Evolutionary conservation across 495 filamentous ascomycete genomes (phyloP).

Genomic region (Penicillium mononematosum): DNA sequence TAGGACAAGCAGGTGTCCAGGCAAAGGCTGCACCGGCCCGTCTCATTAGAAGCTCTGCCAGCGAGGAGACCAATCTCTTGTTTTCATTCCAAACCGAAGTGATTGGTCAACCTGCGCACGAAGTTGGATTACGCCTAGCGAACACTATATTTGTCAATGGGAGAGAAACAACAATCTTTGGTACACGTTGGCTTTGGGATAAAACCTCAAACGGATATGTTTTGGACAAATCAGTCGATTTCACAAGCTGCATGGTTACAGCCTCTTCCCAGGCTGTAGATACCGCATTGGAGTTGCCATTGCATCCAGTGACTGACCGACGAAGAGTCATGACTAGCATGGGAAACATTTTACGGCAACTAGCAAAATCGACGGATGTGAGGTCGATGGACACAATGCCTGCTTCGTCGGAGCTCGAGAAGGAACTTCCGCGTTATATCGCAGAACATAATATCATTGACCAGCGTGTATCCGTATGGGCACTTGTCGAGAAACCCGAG

Average conservation of each 20-base stretch:
- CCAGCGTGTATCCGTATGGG: slow-evolving; percentile 69
- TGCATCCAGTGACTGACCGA: slow-evolving; percentile 63
- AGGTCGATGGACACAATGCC: slow-evolving; percentile 50
- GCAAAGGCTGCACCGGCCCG: slow-evolving; percentile 35
- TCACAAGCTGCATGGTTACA: slow-evolving; percentile 34
- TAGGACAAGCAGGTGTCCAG: slow-evolving; percentile 25
- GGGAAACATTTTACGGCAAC: slow-evolving; percentile 77
- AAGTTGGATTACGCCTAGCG: slow-evolving; percentile 61
- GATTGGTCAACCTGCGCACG: slow-evolving; percentile 18
- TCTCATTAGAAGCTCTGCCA: slow-evolving; percentile 32
- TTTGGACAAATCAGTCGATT: slow-evolving; percentile 28
- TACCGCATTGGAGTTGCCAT: slow-evolving; percentile 43
- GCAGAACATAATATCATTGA: slow-evolving; percentile 42
- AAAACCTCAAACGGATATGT: slow-evolving; percentile 19
- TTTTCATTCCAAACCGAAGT: slow-evolving; percentile 25
- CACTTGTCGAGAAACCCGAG: slow-evolving; percentile 53
- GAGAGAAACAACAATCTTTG: slow-evolving; percentile 57
- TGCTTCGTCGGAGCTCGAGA: slow-evolving; percentile 75
- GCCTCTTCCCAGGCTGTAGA: slow-evolving; percentile 19
- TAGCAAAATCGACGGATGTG: slow-evolving; percentile 50
- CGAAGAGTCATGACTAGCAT: slow-evolving; percentile 64
- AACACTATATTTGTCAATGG: slow-evolving; percentile 78
- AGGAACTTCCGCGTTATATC: slow-evolving; percentile 60
- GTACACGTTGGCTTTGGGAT: slow-evolving; percentile 53
- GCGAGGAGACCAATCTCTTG: slow-evolving; percentile 36